These are phyloP conservation scores for Aureobasidium sp. DNA, from an alignment of 2,329 filamentous ascomycete genomes.

Conservation along the genomic window DNA sequence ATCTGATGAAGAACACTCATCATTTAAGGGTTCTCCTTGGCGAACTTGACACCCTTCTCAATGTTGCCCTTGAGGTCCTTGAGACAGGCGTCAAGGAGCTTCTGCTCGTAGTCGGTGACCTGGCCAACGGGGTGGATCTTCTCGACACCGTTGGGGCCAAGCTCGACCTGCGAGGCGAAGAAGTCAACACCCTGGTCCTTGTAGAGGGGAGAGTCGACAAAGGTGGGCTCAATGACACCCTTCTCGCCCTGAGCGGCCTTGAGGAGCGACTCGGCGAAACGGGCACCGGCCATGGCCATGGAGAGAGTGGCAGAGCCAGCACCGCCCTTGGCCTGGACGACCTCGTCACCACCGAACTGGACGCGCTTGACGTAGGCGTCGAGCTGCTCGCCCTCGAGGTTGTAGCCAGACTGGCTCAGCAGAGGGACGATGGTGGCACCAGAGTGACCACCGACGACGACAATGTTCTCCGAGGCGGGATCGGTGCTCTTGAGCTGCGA, in stretches of 20 bases:
- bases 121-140: constrained; percentile 85
- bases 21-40: constrained; percentile 48
- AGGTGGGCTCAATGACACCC: constrained; percentile 91
- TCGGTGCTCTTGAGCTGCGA: constrained; percentile 86
- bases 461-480: constrained; percentile 88
- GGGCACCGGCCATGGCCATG: constrained; percentile 93
- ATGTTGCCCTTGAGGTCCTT: constrained; percentile 89
- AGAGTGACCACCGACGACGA: constrained; percentile 93
- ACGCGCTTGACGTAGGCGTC: constrained; percentile 83
- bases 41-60: constrained; percentile 72
- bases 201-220: constrained; percentile 94
- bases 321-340: constrained; percentile 98
- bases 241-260: constrained; percentile 89
- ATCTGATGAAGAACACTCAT: not conserved
- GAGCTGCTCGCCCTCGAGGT: constrained; percentile 68
- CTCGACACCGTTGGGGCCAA: constrained; percentile 92
- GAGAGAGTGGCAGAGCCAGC: constrained; percentile 94
- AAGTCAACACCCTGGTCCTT: constrained; percentile 97
- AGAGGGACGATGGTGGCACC: constrained; percentile 98
- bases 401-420: constrained; percentile 88
- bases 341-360: constrained; percentile 98
- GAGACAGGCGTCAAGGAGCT: constrained; percentile 79
- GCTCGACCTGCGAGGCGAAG: constrained; percentile 92
- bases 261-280: constrained; percentile 84
- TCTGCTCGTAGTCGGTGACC: constrained; percentile 78